Conservation (phyloP, 805 yeast species). For the Hanseniaspora lindneri region DNA sequence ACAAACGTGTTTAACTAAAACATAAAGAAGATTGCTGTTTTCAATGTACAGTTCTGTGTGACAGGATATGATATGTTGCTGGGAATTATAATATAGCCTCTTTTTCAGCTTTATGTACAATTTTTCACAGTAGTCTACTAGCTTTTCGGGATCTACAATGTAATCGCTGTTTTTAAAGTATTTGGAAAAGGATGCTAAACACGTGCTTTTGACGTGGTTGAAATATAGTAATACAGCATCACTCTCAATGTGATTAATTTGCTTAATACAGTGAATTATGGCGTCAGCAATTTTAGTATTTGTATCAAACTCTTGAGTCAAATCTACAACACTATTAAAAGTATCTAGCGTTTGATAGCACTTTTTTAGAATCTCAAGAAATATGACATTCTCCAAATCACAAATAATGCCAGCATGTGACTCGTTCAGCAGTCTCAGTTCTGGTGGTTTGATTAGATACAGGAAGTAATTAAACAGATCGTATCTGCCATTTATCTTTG, state of each 20-base stretch:
- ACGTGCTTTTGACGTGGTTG: neutral
- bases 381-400: neutral
- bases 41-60: neutral
- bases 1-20: slow-evolving; percentile 6
- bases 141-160: neutral
- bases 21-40: neutral
- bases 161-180: neutral
- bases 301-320: neutral
- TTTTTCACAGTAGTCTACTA: neutral
- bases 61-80: neutral
- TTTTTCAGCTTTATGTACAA: neutral
- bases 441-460: neutral
- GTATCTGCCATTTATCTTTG: neutral
- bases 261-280: neutral
- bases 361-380: neutral
- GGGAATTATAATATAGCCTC: neutral
- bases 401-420: neutral
- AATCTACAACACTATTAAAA: neutral
- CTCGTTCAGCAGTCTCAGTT: neutral
- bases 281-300: neutral
- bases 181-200: neutral
- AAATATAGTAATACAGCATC: neutral
- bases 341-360: neutral
- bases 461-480: neutral
- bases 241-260: neutral